Evolutionary conservation across 2,329 filamentous ascomycete genomes (phyloP).

Genomic region (Onygena corvina): DNA sequence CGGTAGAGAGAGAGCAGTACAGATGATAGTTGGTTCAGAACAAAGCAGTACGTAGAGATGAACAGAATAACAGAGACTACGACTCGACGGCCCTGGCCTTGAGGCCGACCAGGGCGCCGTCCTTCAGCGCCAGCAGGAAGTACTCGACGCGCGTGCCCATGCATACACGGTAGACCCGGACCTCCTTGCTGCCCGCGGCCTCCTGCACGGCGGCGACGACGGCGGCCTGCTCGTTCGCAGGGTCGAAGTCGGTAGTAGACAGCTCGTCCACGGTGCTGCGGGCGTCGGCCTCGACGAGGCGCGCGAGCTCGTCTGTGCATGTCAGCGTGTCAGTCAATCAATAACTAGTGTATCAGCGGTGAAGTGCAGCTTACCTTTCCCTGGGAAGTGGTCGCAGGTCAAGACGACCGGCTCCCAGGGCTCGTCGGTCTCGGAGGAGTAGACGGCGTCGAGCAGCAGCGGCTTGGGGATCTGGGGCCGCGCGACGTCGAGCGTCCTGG

Average conservation of each 20-base stretch:
- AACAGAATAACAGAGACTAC: too few relatives aligned
- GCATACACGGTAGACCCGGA: conserved; percentile 62
- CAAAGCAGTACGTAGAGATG: too few relatives aligned
- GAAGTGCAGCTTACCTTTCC: neutral
- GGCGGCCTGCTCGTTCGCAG: conserved; percentile 51
- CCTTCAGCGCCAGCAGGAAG: conserved; percentile 58
- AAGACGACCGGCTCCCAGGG: conserved; percentile 67
- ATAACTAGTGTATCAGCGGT: neutral
- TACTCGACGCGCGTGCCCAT: conserved; percentile 60
- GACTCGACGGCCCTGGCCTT: conserved; percentile 70
- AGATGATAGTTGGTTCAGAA: too few relatives aligned
- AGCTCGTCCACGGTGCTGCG: conserved; percentile 42
- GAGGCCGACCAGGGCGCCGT: conserved; percentile 56
- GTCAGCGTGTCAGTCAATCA: neutral
- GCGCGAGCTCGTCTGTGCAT: neutral
- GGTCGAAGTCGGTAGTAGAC: conserved; percentile 61
- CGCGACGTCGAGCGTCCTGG: conserved; percentile 16
- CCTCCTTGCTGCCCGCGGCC: conserved; percentile 39
- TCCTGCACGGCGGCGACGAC: conserved; percentile 37
- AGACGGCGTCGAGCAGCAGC: conserved; percentile 52
- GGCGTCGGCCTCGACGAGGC: neutral
- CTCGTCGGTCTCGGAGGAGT: conserved; percentile 73
- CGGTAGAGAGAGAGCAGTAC: too few relatives aligned
- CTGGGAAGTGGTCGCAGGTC: conserved; percentile 34
- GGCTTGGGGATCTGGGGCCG: conserved; percentile 49